Evolutionary conservation across 2,329 filamentous ascomycete genomes (phyloP).

Genomic region (Fonsecaea multimorphosa): DNA sequence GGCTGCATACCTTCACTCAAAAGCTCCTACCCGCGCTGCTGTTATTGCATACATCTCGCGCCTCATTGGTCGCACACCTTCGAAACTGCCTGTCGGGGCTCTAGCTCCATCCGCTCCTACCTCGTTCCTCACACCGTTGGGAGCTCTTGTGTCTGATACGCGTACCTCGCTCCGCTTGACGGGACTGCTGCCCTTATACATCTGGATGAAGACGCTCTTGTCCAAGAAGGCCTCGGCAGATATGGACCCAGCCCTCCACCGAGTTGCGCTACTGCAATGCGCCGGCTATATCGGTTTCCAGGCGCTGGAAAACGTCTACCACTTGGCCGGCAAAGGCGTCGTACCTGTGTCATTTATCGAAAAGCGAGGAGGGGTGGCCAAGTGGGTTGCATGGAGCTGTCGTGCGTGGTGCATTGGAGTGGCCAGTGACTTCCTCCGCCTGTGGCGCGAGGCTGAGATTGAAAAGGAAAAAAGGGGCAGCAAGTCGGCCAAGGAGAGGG

Average conservation of each 20-base stretch:
- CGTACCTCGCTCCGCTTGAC: slow-evolving; percentile 64
- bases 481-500: slow-evolving; percentile 30
- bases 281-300: slow-evolving; percentile 73
- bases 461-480: slow-evolving; percentile 33
- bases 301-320: slow-evolving; percentile 80
- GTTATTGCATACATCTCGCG: slow-evolving; percentile 33
- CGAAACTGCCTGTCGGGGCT: slow-evolving; percentile 28
- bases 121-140: slow-evolving; percentile 52
- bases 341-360: slow-evolving; percentile 55
- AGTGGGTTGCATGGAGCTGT: slow-evolving; percentile 73
- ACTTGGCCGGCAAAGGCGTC: slow-evolving; percentile 75
- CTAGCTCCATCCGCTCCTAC: slow-evolving; percentile 58
- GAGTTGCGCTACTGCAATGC: slow-evolving; percentile 72
- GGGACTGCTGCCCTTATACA: slow-evolving; percentile 76
- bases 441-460: slow-evolving; percentile 57
- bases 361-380: slow-evolving; percentile 56
- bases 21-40: slow-evolving; percentile 48
- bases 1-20: slow-evolving; percentile 63
- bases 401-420: slow-evolving; percentile 83
- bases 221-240: slow-evolving; percentile 40
- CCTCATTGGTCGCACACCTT: slow-evolving; percentile 35
- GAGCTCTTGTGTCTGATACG: slow-evolving; percentile 60
- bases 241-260: slow-evolving; percentile 53
- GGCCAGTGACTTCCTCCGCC: slow-evolving; percentile 72
- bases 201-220: slow-evolving; percentile 70